phyloP scores from a whole-genome alignment of 108 stramenopile species.

The Mayamaea pseudoterrestris region DNA sequence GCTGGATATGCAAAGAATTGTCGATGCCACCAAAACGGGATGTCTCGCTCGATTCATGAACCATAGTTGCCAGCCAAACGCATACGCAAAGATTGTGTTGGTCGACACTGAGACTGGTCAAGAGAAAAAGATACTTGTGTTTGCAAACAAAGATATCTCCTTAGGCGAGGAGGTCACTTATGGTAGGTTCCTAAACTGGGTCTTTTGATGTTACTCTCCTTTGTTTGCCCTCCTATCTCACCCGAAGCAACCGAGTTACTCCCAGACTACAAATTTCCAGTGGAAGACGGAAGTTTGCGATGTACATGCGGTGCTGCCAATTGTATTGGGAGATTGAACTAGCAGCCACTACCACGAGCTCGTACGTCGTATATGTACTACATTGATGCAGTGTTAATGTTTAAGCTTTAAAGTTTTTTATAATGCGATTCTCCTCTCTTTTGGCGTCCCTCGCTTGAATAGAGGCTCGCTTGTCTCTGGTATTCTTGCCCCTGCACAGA shows the following conservation, averaged over 20 bases:
- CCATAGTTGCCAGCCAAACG: constrained; percentile 85
- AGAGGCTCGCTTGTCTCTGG: constrained; percentile 67
- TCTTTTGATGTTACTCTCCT: not conserved
- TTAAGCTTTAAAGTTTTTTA: constrained; percentile 47
- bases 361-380: not conserved
- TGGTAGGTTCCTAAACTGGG: constrained; percentile 7
- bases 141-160: constrained; percentile 67
- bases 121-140: constrained; percentile 77
- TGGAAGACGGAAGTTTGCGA: constrained; percentile 59
- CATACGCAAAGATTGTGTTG: constrained; percentile 75
- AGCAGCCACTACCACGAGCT: too few relatives aligned
- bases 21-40: constrained; percentile 84
- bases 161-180: constrained; percentile 88
- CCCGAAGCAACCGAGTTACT: not conserved
- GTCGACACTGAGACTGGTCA: constrained; percentile 39
- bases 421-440: constrained; percentile 54
- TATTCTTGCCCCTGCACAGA: constrained; percentile 71
- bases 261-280: constrained; percentile 82
- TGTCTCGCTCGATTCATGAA: constrained; percentile 90
- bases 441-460: constrained; percentile 70
- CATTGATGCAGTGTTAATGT: not conserved
- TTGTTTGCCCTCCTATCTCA: not conserved
- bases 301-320: constrained; percentile 71
- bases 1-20: constrained; percentile 66
- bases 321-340: constrained; percentile 70